These are phyloP conservation scores for Arthrobotrys pseudoclavata DNA, from an alignment of 2,329 filamentous ascomycete species.

Conservation along the genomic window DNA sequence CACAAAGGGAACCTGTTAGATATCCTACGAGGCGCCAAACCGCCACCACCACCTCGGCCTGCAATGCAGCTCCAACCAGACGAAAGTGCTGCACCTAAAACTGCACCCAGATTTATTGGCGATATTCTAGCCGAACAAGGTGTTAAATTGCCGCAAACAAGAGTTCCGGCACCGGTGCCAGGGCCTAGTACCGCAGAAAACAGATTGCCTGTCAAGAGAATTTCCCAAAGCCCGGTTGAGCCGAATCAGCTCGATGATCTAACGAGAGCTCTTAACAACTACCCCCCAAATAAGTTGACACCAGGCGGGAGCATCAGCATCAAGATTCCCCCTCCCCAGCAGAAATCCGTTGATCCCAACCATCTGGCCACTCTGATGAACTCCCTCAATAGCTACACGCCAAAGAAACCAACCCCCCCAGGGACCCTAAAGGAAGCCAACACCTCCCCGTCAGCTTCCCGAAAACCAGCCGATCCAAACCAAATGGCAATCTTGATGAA, in stretches of 20 bases:
- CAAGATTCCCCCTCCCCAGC: constrained; percentile 13
- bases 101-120: constrained; percentile 20
- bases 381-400: constrained; percentile 11
- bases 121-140: constrained; percentile 47
- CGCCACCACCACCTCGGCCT: constrained; percentile 53
- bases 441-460: background rate
- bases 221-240: constrained; percentile 7
- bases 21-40: constrained; percentile 62
- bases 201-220: constrained; percentile 29
- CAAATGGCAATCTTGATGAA: constrained; percentile 47
- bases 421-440: constrained; percentile 21
- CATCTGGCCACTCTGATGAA: constrained; percentile 45
- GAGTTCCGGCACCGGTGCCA: background rate
- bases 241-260: constrained; percentile 30
- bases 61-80: constrained; percentile 51
- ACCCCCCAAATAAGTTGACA: constrained; percentile 30
- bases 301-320: constrained; percentile 36
- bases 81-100: constrained; percentile 19
- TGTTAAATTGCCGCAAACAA: constrained; percentile 34
- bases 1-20: constrained; percentile 62
- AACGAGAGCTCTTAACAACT: constrained; percentile 21
- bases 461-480: constrained; percentile 33
- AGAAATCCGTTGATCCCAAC: constrained; percentile 32
- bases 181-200: background rate
- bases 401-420: constrained; percentile 48